These are phyloP conservation scores for Populus tremula DNA, from an alignment of 345 rosid genomes.

Conservation along the genomic window DNA sequence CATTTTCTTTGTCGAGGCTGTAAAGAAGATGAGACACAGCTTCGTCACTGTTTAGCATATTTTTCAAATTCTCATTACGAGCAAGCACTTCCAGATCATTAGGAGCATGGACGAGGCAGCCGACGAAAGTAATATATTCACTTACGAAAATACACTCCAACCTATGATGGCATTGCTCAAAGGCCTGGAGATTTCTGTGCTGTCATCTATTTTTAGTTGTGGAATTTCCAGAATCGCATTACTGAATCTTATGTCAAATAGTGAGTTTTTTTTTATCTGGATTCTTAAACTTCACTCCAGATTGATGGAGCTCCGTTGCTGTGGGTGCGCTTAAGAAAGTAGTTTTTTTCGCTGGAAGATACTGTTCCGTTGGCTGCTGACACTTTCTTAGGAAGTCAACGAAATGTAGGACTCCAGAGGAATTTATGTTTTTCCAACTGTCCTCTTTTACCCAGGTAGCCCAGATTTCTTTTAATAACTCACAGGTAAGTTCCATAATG, in stretches of 20 bases:
- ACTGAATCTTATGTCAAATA: slow-evolving; percentile 13
- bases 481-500: no score
- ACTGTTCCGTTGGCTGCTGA: not conserved
- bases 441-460: not conserved
- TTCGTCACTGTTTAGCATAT: not conserved
- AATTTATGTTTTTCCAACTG: no score
- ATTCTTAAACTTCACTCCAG: slow-evolving; percentile 11
- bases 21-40: not conserved
- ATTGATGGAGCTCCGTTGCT: slow-evolving; percentile 7
- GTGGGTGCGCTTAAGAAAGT: not conserved
- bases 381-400: slow-evolving; percentile 2
- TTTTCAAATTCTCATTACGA: not conserved
- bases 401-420: not conserved
- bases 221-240: slow-evolving; percentile 24
- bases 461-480: not conserved
- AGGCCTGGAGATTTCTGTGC: slow-evolving; percentile 8
- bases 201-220: accelerated
- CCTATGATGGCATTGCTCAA: slow-evolving; percentile 8
- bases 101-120: not conserved
- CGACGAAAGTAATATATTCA: not conserved
- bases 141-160: not conserved
- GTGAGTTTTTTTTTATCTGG: not conserved
- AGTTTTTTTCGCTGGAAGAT: not conserved
- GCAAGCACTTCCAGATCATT: slow-evolving; percentile 17
- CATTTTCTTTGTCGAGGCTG: not conserved